Evolutionary conservation across 2,329 filamentous ascomycete species (phyloP).

Genomic region (Passalora sequoiae): DNA sequence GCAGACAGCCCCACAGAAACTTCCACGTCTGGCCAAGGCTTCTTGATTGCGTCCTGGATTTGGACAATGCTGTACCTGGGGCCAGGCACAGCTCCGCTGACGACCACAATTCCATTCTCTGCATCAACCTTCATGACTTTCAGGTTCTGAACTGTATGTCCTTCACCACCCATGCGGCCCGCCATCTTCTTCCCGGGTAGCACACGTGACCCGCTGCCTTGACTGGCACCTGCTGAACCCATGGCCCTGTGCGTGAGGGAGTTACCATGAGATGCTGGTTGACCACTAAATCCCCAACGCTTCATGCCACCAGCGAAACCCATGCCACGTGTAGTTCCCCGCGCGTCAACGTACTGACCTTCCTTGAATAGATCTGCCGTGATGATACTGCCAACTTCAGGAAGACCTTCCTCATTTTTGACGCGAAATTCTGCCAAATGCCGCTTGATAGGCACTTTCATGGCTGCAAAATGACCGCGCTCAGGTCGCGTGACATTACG

Average conservation of each 20-base stretch:
- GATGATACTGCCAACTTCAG: constrained; percentile 69
- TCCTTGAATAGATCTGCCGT: constrained; percentile 85
- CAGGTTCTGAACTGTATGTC: constrained; percentile 85
- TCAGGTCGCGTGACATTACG: constrained; percentile 74
- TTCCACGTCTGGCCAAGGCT: constrained; percentile 61
- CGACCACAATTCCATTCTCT: constrained; percentile 78
- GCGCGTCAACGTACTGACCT: constrained; percentile 85
- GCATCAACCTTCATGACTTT: constrained; percentile 83
- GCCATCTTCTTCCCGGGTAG: constrained; percentile 97
- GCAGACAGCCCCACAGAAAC: constrained; percentile 14
- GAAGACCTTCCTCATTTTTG: constrained; percentile 63
- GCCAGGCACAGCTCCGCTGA: constrained; percentile 81
- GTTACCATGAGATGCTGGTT: constrained; percentile 90
- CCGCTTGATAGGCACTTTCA: constrained; percentile 77
- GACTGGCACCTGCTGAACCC: constrained; percentile 81
- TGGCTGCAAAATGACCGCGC: constrained; percentile 81
- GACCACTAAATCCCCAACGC: constrained; percentile 81
- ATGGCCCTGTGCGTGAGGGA: constrained; percentile 89
- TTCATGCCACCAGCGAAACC: constrained; percentile 99
- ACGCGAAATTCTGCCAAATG: constrained; percentile 85
- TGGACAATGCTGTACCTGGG: constrained; percentile 81
- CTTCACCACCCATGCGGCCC: constrained; percentile 86
- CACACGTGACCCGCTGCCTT: constrained; percentile 88
- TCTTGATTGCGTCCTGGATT: constrained; percentile 87
- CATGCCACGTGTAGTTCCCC: constrained; percentile 74